Percentiles rank a stretch among this genome's conserved stretches.
These are phyloP conservation scores for Hypoxylon sp. DNA, from an alignment of 2,329 filamentous ascomycete species.

Conservation along the genomic window DNA sequence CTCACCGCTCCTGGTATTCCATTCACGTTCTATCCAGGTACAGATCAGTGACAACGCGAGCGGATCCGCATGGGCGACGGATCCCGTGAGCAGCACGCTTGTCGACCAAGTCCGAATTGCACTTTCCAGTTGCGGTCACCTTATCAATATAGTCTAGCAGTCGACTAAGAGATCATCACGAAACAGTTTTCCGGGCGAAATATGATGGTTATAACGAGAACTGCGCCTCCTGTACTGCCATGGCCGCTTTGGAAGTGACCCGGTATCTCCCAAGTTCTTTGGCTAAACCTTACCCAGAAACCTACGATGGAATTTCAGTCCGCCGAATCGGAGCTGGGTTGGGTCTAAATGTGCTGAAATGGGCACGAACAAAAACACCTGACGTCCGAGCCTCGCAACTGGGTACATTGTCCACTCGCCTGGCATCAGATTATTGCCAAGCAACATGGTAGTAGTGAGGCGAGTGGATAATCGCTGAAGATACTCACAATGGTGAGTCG, in stretches of 20 bases:
- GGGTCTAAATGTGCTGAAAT: slow-evolving; percentile 16
- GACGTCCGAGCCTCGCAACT: slow-evolving; percentile 27
- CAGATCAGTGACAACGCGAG: slow-evolving; percentile 19
- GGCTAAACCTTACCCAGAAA: slow-evolving; percentile 14
- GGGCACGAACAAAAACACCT: slow-evolving; percentile 23
- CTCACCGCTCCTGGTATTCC: slow-evolving; percentile 24
- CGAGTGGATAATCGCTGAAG: slow-evolving; percentile 14
- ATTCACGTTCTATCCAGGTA: slow-evolving; percentile 10
- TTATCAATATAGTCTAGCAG: background rate
- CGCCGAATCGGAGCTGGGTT: slow-evolving; percentile 13
- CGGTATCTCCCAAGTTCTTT: slow-evolving; percentile 3
- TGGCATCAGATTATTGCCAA: slow-evolving; percentile 7
- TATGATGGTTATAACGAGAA: slow-evolving; percentile 12
- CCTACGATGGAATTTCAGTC: slow-evolving; percentile 11
- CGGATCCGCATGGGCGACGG: slow-evolving; percentile 34
- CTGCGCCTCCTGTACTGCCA: slow-evolving; percentile 36
- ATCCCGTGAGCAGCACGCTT: slow-evolving; percentile 31
- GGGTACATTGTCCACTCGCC: slow-evolving; percentile 13
- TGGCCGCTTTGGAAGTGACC: slow-evolving; percentile 16
- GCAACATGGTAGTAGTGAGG: slow-evolving; percentile 23
- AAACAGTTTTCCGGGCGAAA: slow-evolving; percentile 23
- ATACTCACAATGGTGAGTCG: slow-evolving; percentile 2
- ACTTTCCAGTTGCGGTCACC: slow-evolving; percentile 21
- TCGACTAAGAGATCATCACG: slow-evolving; percentile 2
- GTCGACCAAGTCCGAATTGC: slow-evolving; percentile 13